Evolutionary conservation across 495 filamentous ascomycete genomes (phyloP).

Genomic region (Neurospora sp.): DNA sequence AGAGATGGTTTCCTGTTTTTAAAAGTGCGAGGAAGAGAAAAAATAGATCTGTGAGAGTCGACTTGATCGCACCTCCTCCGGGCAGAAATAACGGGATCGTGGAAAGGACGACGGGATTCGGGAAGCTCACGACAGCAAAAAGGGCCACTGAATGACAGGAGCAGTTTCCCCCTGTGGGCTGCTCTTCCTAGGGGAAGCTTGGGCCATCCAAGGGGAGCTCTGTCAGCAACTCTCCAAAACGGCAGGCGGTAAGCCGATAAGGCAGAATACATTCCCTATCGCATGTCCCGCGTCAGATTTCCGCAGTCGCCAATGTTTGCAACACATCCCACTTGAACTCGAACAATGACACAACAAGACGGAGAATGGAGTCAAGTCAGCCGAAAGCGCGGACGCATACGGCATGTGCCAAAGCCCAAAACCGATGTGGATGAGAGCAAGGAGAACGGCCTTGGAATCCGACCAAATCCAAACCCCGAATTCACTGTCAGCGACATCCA

Average conservation of each 20-base stretch:
- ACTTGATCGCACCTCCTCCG: not conserved
- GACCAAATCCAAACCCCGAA: constrained; percentile 20
- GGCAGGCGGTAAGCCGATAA: constrained; percentile 5
- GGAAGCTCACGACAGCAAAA: not conserved
- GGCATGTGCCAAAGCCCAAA: constrained; percentile 1
- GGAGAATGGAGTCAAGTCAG: constrained; percentile 19
- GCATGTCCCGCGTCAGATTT: not conserved
- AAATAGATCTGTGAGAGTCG: not conserved
- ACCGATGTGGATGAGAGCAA: not conserved
- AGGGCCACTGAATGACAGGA: not conserved
- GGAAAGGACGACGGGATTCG: not conserved
- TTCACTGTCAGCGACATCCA: constrained; percentile 13
- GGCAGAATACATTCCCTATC: constrained; percentile 7
- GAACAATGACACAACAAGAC: constrained; percentile 4
- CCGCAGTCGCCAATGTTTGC: not conserved
- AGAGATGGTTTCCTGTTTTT: not conserved
- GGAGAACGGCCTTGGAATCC: not conserved
- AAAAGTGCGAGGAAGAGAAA: not conserved
- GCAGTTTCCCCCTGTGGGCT: not conserved
- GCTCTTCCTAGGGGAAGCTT: not conserved
- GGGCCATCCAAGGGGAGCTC: not conserved
- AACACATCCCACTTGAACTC: not conserved
- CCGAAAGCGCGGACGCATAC: constrained; percentile 17
- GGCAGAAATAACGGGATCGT: not conserved
- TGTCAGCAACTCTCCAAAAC: not conserved